phyloP scores from a whole-genome alignment of 1,284 basidiomycete species.

The Microbotryum silenes-acaulis region DNA sequence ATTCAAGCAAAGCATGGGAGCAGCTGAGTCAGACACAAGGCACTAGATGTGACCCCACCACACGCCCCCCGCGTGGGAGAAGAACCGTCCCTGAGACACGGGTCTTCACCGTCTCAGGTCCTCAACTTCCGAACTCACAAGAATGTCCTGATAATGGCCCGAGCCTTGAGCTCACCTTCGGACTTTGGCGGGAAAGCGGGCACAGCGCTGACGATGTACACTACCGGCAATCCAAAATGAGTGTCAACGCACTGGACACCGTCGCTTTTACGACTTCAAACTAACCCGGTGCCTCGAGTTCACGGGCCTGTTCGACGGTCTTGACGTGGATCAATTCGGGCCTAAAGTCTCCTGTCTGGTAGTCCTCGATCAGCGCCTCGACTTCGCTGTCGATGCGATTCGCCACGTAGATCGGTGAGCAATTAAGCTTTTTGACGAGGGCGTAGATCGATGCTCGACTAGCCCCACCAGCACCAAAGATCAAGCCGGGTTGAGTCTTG shows the following conservation, averaged over 20 bases:
- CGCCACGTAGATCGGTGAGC: slow-evolving; percentile 33
- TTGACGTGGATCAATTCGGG: slow-evolving; percentile 31
- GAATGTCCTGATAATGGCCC: slow-evolving; percentile 25
- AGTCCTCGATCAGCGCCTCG: slow-evolving; percentile 26
- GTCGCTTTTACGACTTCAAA: no score
- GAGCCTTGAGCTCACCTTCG: slow-evolving; percentile 26
- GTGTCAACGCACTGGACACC: no score
- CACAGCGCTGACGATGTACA: slow-evolving; percentile 31
- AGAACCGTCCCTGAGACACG: no score
- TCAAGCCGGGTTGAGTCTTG: slow-evolving; percentile 26
- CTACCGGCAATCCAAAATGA: slow-evolving; percentile 6
- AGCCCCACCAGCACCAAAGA: slow-evolving; percentile 33
- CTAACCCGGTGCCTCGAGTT: no score
- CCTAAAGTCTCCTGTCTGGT: slow-evolving; percentile 23
- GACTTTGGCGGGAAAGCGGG: slow-evolving; percentile 31
- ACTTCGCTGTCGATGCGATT: slow-evolving; percentile 32
- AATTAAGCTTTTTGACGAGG: slow-evolving; percentile 27
- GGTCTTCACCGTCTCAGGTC: neutral
- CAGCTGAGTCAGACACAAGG: no score
- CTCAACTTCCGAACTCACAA: slow-evolving; percentile 9
- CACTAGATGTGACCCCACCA: no score
- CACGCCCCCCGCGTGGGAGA: neutral
- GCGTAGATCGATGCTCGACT: slow-evolving; percentile 27
- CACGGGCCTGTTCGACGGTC: slow-evolving; percentile 29
- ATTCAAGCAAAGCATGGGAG: no score